Evolutionary conservation across 139 green algal species (phyloP).

Genomic region (Zygnema cylindricum): DNA sequence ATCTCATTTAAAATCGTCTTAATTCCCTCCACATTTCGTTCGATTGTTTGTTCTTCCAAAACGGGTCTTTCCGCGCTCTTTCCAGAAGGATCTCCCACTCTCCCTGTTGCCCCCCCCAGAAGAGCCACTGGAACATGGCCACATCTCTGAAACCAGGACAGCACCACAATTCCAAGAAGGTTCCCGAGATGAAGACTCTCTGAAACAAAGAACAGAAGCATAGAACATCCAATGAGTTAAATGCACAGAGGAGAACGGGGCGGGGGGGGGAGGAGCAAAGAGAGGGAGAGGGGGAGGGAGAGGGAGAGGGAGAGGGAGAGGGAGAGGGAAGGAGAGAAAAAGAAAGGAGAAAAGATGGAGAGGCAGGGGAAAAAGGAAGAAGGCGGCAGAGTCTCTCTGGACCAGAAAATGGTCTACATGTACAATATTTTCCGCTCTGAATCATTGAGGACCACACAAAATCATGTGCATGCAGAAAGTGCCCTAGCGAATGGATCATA

Average conservation of each 20-base stretch:
- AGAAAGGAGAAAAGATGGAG: background rate
- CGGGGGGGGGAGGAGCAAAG: background rate
- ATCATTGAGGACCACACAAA: too few relatives aligned
- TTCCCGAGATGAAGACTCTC: slow-evolving; percentile 75
- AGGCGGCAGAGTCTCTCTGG: background rate
- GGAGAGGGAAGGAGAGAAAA: background rate
- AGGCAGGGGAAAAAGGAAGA: background rate
- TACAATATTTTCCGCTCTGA: too few relatives aligned
- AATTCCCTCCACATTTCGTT: slow-evolving; percentile 76
- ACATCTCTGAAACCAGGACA: slow-evolving; percentile 92
- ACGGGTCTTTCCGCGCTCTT: slow-evolving; percentile 84
- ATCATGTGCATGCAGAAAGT: too few relatives aligned
- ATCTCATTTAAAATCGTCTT: slow-evolving; percentile 4
- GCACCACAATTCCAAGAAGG: slow-evolving; percentile 96
- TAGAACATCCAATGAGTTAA: background rate
- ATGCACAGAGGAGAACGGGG: background rate
- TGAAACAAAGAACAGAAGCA: background rate
- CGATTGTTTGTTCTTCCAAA: slow-evolving; percentile 83
- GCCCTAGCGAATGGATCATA: too few relatives aligned
- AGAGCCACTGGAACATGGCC: slow-evolving; percentile 88
- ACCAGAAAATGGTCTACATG: too few relatives aligned
- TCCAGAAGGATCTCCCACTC: slow-evolving; percentile 92
- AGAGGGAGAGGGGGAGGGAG: too few relatives aligned
- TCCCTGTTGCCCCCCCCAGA: slow-evolving; percentile 88
- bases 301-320: background rate